A percentile compares a stretch with the other conserved stretches of the same genome.
These are phyloP conservation scores for Fraxinus angustifolia DNA, from an alignment of 305 asterid species.

Conservation along the genomic window DNA sequence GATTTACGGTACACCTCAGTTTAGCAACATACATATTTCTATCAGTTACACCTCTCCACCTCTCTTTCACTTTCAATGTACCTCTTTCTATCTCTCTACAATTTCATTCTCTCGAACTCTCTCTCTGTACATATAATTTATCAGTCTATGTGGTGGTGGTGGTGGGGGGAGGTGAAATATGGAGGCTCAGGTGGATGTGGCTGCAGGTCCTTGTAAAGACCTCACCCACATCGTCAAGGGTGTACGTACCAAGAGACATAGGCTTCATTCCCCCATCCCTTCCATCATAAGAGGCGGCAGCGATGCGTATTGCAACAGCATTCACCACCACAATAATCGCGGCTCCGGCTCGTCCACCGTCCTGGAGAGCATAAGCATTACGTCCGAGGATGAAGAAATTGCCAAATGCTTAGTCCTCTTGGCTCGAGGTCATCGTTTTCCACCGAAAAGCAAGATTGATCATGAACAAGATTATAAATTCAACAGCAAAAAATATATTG, in stretches of 20 bases:
- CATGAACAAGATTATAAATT: conserved; percentile 18
- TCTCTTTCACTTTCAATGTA: conserved; percentile 16
- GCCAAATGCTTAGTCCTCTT: conserved; percentile 68
- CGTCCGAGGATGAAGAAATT: conserved; percentile 63
- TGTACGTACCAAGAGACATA: conserved; percentile 64
- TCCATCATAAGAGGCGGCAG: background rate
- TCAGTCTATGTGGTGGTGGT: conserved; percentile 29
- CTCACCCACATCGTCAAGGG: conserved; percentile 63
- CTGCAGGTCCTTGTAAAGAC: conserved; percentile 30
- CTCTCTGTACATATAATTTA: too few species aligned
- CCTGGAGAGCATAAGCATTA: conserved; percentile 31
- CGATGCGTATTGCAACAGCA: background rate
- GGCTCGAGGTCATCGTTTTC: conserved; percentile 45
- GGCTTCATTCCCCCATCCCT: conserved; percentile 57
- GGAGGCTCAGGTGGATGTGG: conserved; percentile 44
- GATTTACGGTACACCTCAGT: background rate
- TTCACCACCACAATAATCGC: conserved; percentile 36
- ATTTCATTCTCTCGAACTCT: background rate
- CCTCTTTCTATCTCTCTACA: conserved; percentile 13
- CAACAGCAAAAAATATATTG: conserved; percentile 41
- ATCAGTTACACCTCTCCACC: conserved; percentile 20
- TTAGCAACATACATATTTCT: background rate
- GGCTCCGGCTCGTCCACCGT: background rate
- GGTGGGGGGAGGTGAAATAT: conserved; percentile 24
- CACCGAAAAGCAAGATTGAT: conserved; percentile 5